phyloP scores from a whole-genome alignment of 805 yeast species.

The Metschnikowia arizonensis region DNA sequence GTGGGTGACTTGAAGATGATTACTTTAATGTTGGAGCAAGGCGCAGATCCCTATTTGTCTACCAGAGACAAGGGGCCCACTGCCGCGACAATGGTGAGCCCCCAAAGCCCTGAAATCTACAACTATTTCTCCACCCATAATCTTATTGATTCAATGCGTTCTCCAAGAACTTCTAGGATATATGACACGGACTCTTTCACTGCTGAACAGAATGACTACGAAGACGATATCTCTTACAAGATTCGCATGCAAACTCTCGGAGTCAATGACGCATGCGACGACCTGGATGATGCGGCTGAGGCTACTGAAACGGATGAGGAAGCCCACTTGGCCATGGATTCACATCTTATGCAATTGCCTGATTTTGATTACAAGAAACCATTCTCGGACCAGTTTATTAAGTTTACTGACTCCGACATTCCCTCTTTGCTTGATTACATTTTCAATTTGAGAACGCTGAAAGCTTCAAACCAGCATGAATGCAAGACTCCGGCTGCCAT shows the following conservation, averaged over 20 bases:
- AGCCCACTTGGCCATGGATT: slow-evolving; percentile 25
- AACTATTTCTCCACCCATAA: slow-evolving; percentile 56
- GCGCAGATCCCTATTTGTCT: slow-evolving; percentile 56
- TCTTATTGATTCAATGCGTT: slow-evolving; percentile 23
- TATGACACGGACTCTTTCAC: slow-evolving; percentile 12
- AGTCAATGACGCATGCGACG: slow-evolving; percentile 17
- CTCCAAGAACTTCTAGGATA: background rate
- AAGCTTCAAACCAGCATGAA: slow-evolving; percentile 37
- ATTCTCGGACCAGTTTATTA: slow-evolving; percentile 55
- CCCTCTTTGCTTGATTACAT: slow-evolving; percentile 46
- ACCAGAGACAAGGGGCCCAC: slow-evolving; percentile 34
- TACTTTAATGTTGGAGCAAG: slow-evolving; percentile 52
- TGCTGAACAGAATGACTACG: slow-evolving; percentile 23
- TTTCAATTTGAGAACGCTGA: slow-evolving; percentile 41
- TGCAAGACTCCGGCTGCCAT: slow-evolving; percentile 65
- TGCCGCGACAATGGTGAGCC: slow-evolving; percentile 56
- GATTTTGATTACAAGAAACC: slow-evolving; percentile 56
- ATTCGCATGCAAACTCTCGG: slow-evolving; percentile 33
- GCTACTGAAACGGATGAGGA: slow-evolving; percentile 27
- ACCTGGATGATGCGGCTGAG: slow-evolving; percentile 19
- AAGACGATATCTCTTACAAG: slow-evolving; percentile 33
- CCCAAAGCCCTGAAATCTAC: slow-evolving; percentile 49
- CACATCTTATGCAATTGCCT: slow-evolving; percentile 24
- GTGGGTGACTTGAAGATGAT: slow-evolving; percentile 54
- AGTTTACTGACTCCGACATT: slow-evolving; percentile 57